A percentile compares a stretch with the other conserved stretches of the same genome.
Conservation (phyloP, 495 filamentous ascomycete genomes). For the Darksidea phi region DNA sequence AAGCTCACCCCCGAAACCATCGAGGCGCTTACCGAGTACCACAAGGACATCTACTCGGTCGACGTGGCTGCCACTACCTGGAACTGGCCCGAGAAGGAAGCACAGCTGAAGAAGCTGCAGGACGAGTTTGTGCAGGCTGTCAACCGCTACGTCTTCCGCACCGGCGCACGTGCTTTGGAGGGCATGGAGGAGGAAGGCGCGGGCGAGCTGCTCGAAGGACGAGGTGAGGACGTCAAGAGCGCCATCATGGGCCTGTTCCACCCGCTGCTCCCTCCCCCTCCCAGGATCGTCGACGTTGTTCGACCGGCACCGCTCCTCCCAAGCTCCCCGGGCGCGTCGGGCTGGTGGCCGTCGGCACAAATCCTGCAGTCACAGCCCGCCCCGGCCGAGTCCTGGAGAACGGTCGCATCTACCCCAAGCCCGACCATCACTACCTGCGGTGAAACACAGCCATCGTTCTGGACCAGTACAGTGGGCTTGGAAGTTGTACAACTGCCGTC, state of each 20-base stretch:
- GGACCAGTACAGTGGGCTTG: constrained; percentile 76
- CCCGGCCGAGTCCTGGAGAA: constrained; percentile 88
- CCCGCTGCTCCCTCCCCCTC: constrained; percentile 88
- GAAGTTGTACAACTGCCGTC: constrained; percentile 69
- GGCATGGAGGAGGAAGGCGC: constrained; percentile 96
- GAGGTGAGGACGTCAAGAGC: constrained; percentile 90
- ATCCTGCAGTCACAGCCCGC: constrained; percentile 56
- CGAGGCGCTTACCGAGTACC: constrained; percentile 90
- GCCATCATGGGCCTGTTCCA: constrained; percentile 82
- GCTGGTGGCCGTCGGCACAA: constrained; percentile 72
- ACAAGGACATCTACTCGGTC: constrained; percentile 93
- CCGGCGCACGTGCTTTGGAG: constrained; percentile 84
- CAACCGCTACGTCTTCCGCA: constrained; percentile 96
- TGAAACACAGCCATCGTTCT: constrained; percentile 71
- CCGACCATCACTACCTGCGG: constrained; percentile 68
- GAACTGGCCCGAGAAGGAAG: constrained; percentile 96
- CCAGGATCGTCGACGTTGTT: constrained; percentile 86
- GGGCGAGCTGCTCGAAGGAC: constrained; percentile 86
- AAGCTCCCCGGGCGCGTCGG: constrained; percentile 72
- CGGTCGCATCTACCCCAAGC: constrained; percentile 76
- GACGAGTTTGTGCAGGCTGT: constrained; percentile 96
- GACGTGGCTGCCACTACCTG: constrained; percentile 86
- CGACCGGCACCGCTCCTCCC: constrained; percentile 79
- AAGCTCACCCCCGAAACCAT: constrained; percentile 98
- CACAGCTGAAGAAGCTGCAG: constrained; percentile 94